A percentile compares a stretch with the other conserved stretches of the same genome.
Conservation (phyloP, 2,329 filamentous ascomycete species). For the Clarireedia paspali region DNA sequence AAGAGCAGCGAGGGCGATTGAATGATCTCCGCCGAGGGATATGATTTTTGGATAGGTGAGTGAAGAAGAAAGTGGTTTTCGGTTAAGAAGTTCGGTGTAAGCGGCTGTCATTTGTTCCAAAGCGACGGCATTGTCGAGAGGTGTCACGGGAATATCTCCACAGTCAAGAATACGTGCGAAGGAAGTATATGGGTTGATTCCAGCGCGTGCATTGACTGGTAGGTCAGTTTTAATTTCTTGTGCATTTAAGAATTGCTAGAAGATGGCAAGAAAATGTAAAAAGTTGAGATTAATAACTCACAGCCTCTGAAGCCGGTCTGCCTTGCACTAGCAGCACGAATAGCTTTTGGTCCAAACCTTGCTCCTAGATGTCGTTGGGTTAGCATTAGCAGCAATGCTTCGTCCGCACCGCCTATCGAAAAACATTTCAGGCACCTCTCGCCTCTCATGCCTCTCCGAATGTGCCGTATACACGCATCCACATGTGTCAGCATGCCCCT, state of each 20-base stretch:
- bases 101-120: constrained; percentile 64
- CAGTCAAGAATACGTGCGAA: constrained; percentile 82
- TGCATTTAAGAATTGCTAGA: too few relatives aligned
- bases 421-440: too few relatives aligned
- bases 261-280: too few relatives aligned
- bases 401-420: too few relatives aligned
- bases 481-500: too few relatives aligned
- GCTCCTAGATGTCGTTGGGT: constrained; percentile 40
- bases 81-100: constrained; percentile 24
- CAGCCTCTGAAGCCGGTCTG: constrained; percentile 72
- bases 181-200: constrained; percentile 73
- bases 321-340: constrained; percentile 73
- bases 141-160: constrained; percentile 81
- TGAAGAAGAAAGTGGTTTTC: constrained; percentile 21
- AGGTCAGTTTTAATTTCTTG: too few relatives aligned
- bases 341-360: constrained; percentile 80
- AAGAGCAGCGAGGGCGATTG: constrained; percentile 60
- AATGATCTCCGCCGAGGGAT: constrained; percentile 68
- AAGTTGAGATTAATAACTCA: neutral
- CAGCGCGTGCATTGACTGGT: constrained; percentile 64
- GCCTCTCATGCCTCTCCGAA: too few relatives aligned
- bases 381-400: too few relatives aligned
- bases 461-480: too few relatives aligned
- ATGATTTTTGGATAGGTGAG: constrained; percentile 38
- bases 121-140: constrained; percentile 78